A percentile compares a stretch with the other conserved stretches of the same genome.
Evolutionary conservation across 768 basidiomycete genomes (phyloP).

Genomic region (Tylopilus rubrobrunneus): DNA sequence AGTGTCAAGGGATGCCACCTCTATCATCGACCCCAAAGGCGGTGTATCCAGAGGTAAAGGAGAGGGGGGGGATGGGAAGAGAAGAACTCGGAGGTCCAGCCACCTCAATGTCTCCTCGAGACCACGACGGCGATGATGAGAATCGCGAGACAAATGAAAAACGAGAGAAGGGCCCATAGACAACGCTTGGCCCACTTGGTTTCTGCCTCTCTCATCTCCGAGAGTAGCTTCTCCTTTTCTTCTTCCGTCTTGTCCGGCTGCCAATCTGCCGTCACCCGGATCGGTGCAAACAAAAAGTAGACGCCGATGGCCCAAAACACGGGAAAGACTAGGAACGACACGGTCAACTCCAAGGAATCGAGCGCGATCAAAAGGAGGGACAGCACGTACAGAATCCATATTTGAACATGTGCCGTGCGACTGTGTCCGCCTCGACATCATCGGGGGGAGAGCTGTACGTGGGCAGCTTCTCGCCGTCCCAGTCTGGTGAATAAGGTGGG

Average conservation of each 20-base stretch:
- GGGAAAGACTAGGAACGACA: constrained; percentile 45
- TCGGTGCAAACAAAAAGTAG: constrained; percentile 51
- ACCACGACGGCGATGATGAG: no score
- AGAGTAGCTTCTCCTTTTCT: no score
- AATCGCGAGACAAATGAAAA: no score
- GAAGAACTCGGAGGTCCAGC: no score
- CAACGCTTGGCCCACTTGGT: no score
- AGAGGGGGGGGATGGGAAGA: no score
- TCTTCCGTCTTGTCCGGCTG: constrained; percentile 52
- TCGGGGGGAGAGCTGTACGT: constrained; percentile 21
- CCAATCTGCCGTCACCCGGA: constrained; percentile 50
- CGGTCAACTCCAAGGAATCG: background rate
- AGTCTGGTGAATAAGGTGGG: constrained; percentile 46
- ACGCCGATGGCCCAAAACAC: constrained; percentile 60
- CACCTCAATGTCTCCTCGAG: no score
- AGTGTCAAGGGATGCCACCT: no score
- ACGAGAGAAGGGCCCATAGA: no score
- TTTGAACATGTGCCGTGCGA: constrained; percentile 59
- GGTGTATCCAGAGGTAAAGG: no score
- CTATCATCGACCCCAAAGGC: no score
- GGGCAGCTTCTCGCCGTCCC: constrained; percentile 31
- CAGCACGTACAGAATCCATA: constrained; percentile 54
- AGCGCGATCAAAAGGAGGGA: background rate
- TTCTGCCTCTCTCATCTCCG: no score
- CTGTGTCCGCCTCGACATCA: constrained; percentile 48